These are phyloP conservation scores for Talaromyces wortmannii DNA, from an alignment of 495 filamentous ascomycete genomes.

Conservation along the genomic window DNA sequence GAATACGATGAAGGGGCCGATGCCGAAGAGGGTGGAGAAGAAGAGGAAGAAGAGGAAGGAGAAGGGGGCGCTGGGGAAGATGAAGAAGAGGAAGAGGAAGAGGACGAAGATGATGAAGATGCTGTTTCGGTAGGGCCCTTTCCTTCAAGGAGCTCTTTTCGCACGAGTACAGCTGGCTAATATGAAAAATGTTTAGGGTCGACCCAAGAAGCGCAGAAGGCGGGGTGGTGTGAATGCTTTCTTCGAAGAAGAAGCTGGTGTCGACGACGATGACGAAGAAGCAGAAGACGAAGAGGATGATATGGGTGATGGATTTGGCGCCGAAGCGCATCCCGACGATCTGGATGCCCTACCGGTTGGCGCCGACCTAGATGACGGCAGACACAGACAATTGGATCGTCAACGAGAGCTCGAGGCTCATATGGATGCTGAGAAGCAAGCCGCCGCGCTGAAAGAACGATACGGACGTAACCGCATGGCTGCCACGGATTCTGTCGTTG, in stretches of 20 bases:
- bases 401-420: slow-evolving; percentile 76
- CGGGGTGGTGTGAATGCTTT: slow-evolving; percentile 66
- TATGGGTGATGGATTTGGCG: slow-evolving; percentile 70
- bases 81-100: slow-evolving; percentile 43
- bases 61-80: slow-evolving; percentile 44
- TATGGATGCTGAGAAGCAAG: slow-evolving; percentile 90
- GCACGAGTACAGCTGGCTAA: slow-evolving; percentile 3
- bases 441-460: slow-evolving; percentile 73
- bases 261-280: slow-evolving; percentile 89
- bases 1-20: slow-evolving; percentile 35
- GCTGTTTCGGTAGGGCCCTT: slow-evolving; percentile 43
- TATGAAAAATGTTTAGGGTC: slow-evolving; percentile 42
- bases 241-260: slow-evolving; percentile 94
- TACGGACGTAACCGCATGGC: slow-evolving; percentile 63
- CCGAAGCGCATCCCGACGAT: slow-evolving; percentile 86
- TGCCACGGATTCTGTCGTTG: slow-evolving; percentile 53
- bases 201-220: slow-evolving; percentile 70
- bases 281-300: slow-evolving; percentile 87
- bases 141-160: neutral
- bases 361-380: slow-evolving; percentile 78
- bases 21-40: slow-evolving; percentile 46
- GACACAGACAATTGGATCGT: slow-evolving; percentile 91
- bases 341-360: slow-evolving; percentile 72
- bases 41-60: slow-evolving; percentile 31
- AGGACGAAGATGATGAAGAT: slow-evolving; percentile 55